These are phyloP conservation scores for Endocladia muricata DNA, from an alignment of 31 red algal species.

Conservation along the genomic window DNA sequence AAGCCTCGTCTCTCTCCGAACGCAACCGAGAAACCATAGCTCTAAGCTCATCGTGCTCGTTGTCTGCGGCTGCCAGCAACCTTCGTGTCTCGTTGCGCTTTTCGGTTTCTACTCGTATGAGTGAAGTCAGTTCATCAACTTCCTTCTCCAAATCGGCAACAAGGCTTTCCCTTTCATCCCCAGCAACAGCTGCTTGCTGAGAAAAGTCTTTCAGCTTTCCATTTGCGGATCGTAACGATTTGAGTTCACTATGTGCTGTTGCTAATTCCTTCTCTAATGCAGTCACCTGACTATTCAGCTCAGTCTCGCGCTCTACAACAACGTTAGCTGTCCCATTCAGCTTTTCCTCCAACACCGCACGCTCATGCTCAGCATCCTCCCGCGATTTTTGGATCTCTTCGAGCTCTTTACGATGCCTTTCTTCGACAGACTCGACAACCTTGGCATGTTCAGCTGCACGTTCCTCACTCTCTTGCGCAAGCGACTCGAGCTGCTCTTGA, in stretches of 20 bases:
- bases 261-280: background rate
- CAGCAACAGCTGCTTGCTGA: background rate
- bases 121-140: conserved; percentile 18
- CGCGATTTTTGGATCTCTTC: background rate
- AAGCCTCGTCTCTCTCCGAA: conserved; percentile 39
- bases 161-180: conserved; percentile 8
- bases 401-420: background rate
- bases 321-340: background rate
- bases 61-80: conserved; percentile 26
- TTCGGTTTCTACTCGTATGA: conserved; percentile 28
- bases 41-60: conserved; percentile 44
- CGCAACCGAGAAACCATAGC: conserved; percentile 43
- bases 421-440: no score
- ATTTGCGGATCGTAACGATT: conserved; percentile 17
- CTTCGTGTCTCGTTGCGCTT: conserved; percentile 24
- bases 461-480: no score
- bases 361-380: conserved; percentile 4
- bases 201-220: conserved; percentile 32
- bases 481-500: no score
- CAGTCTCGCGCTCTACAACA: background rate
- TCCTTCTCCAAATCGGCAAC: conserved; percentile 27
- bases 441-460: no score
- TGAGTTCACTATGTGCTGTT: conserved; percentile 2
- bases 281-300: background rate
- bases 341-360: background rate